Conservation (phyloP, 2,329 filamentous ascomycete genomes). For the Cercospora zeae-maydis region DNA sequence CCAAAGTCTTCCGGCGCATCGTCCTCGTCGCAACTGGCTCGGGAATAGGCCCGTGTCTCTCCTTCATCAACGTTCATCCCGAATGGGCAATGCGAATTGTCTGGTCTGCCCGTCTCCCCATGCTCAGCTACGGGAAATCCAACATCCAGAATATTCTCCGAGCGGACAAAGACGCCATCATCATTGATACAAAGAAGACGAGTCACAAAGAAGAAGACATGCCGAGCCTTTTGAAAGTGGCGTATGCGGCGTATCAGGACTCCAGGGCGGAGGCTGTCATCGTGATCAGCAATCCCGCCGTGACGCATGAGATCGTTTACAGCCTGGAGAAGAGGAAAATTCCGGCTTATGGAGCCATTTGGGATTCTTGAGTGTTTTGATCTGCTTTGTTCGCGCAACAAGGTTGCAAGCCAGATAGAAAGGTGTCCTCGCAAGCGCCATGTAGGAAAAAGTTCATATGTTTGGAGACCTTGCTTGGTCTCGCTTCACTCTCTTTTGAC, state of each 20-base stretch:
- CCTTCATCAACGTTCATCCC: constrained; percentile 53
- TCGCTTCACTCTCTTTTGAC: background rate
- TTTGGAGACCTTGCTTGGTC: background rate
- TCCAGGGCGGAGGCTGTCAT: constrained; percentile 64
- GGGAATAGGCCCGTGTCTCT: constrained; percentile 67
- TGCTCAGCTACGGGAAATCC: constrained; percentile 58
- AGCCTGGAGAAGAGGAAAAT: constrained; percentile 64
- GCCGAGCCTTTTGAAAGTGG: constrained; percentile 57
- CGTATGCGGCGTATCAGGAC: constrained; percentile 50
- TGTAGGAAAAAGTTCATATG: background rate
- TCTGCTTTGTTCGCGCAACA: background rate
- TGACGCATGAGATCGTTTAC: constrained; percentile 67
- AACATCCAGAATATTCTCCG: constrained; percentile 55
- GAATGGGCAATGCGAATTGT: constrained; percentile 57
- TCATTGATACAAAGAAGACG: constrained; percentile 61
- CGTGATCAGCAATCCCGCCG: constrained; percentile 65
- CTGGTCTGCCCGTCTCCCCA: constrained; percentile 64
- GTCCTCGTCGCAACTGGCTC: constrained; percentile 69
- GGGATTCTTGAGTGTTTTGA: constrained; percentile 52
- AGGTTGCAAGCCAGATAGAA: no score
- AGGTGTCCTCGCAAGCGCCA: background rate
- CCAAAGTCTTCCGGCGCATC: constrained; percentile 61
- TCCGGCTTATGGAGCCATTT: constrained; percentile 69
- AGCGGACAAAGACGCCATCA: constrained; percentile 60
- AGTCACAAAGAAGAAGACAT: constrained; percentile 44